Percentiles rank a stretch among this genome's conserved stretches.
Evolutionary conservation across 2,329 filamentous ascomycete species (phyloP).

Genomic region (Sarocladium oryzae): DNA sequence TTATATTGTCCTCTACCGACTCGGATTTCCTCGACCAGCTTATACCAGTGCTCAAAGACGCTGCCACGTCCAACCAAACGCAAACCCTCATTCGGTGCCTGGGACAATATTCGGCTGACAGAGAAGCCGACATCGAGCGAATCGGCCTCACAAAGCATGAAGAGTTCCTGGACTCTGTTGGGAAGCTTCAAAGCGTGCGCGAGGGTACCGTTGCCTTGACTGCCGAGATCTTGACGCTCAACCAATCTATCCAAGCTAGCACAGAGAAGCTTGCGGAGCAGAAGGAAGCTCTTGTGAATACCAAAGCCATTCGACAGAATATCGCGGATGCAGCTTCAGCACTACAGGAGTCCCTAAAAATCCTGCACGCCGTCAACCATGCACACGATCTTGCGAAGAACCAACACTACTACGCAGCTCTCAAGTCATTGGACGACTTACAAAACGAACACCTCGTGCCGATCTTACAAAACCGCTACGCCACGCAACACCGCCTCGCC

Average conservation of each 20-base stretch:
- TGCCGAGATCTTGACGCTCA: slow-evolving; percentile 83
- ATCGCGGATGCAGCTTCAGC: slow-evolving; percentile 89
- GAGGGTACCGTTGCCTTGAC: slow-evolving; percentile 87
- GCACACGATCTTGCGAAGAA: slow-evolving; percentile 86
- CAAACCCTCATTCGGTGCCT: slow-evolving; percentile 66
- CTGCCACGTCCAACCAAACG: slow-evolving; percentile 66
- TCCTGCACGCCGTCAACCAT: slow-evolving; percentile 86
- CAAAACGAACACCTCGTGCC: slow-evolving; percentile 86
- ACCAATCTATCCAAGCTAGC: slow-evolving; percentile 89
- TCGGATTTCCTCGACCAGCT: slow-evolving; percentile 92
- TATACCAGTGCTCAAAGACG: slow-evolving; percentile 90
- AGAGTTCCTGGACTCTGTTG: slow-evolving; percentile 90
- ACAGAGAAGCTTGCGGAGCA: slow-evolving; percentile 91
- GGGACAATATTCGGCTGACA: slow-evolving; percentile 69
- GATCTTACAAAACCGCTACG: slow-evolving; percentile 70
- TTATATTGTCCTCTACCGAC: slow-evolving; percentile 86
- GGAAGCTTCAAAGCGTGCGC: slow-evolving; percentile 84
- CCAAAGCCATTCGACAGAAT: slow-evolving; percentile 85
- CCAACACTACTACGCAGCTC: slow-evolving; percentile 82
- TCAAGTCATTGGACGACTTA: slow-evolving; percentile 89
- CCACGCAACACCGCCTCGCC: slow-evolving; percentile 90
- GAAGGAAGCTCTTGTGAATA: slow-evolving; percentile 91
- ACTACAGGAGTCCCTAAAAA: slow-evolving; percentile 83
- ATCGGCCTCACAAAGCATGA: slow-evolving; percentile 96
- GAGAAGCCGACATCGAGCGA: slow-evolving; percentile 85